A percentile compares a stretch with the other conserved stretches of the same genome.
phyloP scores from a whole-genome alignment of 768 basidiomycete genomes.

The Sistotremastrum niveocremeum region DNA sequence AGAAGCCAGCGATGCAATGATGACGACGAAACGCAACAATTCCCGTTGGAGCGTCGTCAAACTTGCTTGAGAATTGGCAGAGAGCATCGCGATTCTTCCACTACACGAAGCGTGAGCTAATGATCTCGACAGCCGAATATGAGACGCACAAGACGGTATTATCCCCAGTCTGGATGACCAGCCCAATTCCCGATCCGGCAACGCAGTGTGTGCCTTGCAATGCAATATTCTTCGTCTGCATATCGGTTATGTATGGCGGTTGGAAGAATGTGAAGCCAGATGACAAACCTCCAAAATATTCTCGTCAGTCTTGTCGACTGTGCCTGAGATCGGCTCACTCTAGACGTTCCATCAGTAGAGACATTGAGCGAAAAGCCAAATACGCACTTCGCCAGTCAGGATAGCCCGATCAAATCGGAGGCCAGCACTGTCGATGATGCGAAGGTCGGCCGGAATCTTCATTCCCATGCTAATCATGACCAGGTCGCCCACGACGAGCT shows the following conservation, averaged over 20 bases:
- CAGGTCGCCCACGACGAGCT: constrained; percentile 57
- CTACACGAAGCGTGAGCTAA: constrained; percentile 5
- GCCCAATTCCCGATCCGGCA: constrained; percentile 33
- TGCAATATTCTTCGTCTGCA: constrained; percentile 43
- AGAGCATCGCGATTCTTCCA: constrained; percentile 28
- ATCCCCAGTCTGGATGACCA: constrained; percentile 37
- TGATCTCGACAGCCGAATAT: not conserved
- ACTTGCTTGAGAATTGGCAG: constrained; percentile 14
- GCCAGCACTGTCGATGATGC: constrained; percentile 41
- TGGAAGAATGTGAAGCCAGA: not conserved
- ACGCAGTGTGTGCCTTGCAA: constrained; percentile 42
- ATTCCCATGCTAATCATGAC: constrained; percentile 50
- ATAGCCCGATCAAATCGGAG: constrained; percentile 49
- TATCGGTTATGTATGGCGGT: constrained; percentile 14
- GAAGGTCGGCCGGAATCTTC: constrained; percentile 58
- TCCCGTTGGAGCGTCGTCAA: constrained; percentile 41
- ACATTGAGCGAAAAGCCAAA: constrained; percentile 19
- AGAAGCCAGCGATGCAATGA: constrained; percentile 34
- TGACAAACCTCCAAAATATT: constrained; percentile 14
- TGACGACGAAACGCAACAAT: constrained; percentile 38
- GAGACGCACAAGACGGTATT: constrained; percentile 26
- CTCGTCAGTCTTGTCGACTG: constrained; percentile 15
- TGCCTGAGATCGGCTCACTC: not conserved
- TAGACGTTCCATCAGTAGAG: constrained; percentile 23
- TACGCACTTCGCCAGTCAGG: constrained; percentile 46